These are phyloP conservation scores for Solanum clarkiae DNA, from an alignment of 257 asterid genomes.

Conservation along the genomic window DNA sequence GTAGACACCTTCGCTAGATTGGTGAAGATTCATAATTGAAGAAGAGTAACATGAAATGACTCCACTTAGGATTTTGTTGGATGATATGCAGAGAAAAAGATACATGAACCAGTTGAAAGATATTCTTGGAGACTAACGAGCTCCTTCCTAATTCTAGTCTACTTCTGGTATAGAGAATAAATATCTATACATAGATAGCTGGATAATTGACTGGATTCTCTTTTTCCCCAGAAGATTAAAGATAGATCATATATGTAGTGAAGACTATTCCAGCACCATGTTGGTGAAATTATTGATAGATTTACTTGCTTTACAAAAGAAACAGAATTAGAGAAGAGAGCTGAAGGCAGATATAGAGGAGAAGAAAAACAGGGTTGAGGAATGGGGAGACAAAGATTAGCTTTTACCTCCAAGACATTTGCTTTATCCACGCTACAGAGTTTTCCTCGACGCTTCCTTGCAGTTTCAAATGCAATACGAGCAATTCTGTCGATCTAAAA, in stretches of 20 bases:
- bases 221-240: not conserved
- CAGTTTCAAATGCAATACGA: constrained; percentile 91
- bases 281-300: not conserved
- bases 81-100: not conserved
- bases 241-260: not conserved
- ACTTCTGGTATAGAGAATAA: not conserved
- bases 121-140: not conserved
- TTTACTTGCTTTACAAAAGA: not conserved
- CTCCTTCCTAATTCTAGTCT: not conserved
- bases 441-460: constrained; percentile 76
- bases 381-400: not conserved
- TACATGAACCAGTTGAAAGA: not conserved
- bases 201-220: not conserved
- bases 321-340: not conserved
- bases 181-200: not conserved
- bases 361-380: not conserved
- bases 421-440: constrained; percentile 98
- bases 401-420: constrained; percentile 86
- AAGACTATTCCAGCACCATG: not conserved
- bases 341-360: not conserved
- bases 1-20: not conserved
- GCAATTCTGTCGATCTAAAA: constrained; percentile 93
- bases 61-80: not conserved
- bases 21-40: not conserved
- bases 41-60: not conserved